Evolutionary conservation across 1,284 basidiomycete species (phyloP), one percentile per base, ranked within the genome.

Genomic region (Coniferiporia sulphurascens): DNA sequence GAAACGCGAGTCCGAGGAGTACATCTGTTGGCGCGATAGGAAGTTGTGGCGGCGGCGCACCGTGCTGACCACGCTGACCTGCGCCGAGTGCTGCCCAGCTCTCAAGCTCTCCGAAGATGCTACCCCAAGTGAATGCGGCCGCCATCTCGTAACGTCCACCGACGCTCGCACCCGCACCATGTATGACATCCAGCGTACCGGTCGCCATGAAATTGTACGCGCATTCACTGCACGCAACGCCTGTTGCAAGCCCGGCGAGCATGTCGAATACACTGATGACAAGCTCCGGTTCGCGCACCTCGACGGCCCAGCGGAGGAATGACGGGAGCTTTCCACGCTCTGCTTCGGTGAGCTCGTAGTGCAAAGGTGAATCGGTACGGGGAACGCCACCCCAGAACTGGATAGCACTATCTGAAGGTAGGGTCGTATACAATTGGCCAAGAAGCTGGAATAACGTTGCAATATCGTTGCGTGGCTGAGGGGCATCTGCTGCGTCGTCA

Each of bases 231-330:
- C 91, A 93, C 59, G 86, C 84, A 48, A 89, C 85, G 0, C 94
- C 94, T 51, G 87, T 86, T 0, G 93, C 84, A 21, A 96, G 78
- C n/a, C 93, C 92, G 3, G 83, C 76, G 19, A 96, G 75, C 91
- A 96, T 93, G 64, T 94, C 89, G 71, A 92, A 95, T 60, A 95
- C 76, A 0, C 93, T 89, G 64, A 84, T 85, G 19, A 86, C 79
- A 78, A 93, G 87, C 6, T 83, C 83, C 5, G 82, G 71, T 60
- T 92, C 86, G 52, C 89, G 83, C 3, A 81, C 77, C 63, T 94
- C 88, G 7, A 95, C 84, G 0, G 91, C 88, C 85, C 92, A 95
- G 58, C 91, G 87, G 48, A 95, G 75, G 72, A 97, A 96, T 0
- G 86, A 81, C 1, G 88, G 86, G 1, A 94, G 75, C 60, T 86